Evolutionary conservation across 345 rosid species (phyloP).

Genomic region (Trapa incisa): DNA sequence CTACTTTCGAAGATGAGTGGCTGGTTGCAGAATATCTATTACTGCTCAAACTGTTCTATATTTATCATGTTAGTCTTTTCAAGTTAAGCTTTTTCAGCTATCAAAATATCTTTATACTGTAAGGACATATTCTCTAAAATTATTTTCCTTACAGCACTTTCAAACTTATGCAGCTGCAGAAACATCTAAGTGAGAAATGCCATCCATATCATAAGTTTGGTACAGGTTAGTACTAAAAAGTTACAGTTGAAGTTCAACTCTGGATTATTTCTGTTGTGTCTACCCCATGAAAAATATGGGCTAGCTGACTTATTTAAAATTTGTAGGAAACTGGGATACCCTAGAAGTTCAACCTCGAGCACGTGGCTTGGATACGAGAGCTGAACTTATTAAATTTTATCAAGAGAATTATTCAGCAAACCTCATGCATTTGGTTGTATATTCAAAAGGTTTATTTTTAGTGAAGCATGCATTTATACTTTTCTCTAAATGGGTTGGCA

Average conservation of each 20-base stretch:
- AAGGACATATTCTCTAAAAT: no score
- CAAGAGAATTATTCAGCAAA: slow-evolving; percentile 79
- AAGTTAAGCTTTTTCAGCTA: background rate
- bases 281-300: no score
- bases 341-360: slow-evolving; percentile 69
- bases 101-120: background rate
- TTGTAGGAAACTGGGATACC: slow-evolving; percentile 74
- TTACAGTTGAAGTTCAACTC: no score
- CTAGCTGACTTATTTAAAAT: background rate
- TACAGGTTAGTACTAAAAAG: slow-evolving; percentile 40
- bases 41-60: background rate
- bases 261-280: no score
- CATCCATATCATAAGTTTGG: slow-evolving; percentile 86
- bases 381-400: slow-evolving; percentile 77
- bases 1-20: background rate
- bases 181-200: slow-evolving; percentile 56
- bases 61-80: background rate
- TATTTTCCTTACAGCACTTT: no score
- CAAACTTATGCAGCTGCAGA: slow-evolving; percentile 44
- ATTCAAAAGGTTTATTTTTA: slow-evolving; percentile 52
- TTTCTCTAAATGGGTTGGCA: no score
- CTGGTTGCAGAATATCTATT: background rate
- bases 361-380: slow-evolving; percentile 65
- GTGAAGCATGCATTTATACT: background rate
- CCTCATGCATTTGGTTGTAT: slow-evolving; percentile 77